Base-by-base conservation (phyloP, 2,329 filamentous ascomycete species). In the Hymenoscyphus linearis region DNA sequence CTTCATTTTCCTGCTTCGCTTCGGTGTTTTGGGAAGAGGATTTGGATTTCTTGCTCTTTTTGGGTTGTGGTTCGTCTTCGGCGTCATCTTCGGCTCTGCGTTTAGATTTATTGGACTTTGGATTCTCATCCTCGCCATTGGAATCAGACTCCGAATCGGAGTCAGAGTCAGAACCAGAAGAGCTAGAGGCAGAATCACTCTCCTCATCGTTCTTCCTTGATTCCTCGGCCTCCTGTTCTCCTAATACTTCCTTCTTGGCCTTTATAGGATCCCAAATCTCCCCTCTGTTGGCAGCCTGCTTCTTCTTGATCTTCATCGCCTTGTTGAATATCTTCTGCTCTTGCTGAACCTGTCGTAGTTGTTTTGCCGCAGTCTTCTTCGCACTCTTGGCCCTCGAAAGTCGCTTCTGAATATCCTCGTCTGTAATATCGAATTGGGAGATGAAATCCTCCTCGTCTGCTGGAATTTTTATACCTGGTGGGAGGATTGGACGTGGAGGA, bases 401-500 rank as follows among this genome's bases (percentile, higher is more conserved):
- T 35, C 73, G 60, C 53, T 67, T 65, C 54, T 66, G 60, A 25
- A 74, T 64, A 18, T 71, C 65, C 25, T 68, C 63, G 60, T 74
- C 72, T 4, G 66, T 62, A n/a, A 74, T 64, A 64, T 74, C 72
- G 71, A 71, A 74, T 35, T 74, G 57, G 2, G 62, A 65, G 57
- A 74, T 63, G 55, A 68, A 70, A 62, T 74, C 66, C 55, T 72
- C 66, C 60, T 74, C 72, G 18, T 65, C 71, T 16, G 70, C 69
- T 5, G 70, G 69, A 13, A 72, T 54, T 6, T 27, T 59, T 40
- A 70, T 65, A 25, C 66, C 64, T 18, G 70, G 65, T 9, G 72
- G 72, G 52, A 73, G 65, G 25, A 65, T 60, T n/a, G 72, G 69
- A 50, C 61, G 69, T 14, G 69, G 65, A 10, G 66, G 67, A 16